phyloP scores from a whole-genome alignment of 192 early-diverging fungal species.

The Polychytrium aggregatum region DNA sequence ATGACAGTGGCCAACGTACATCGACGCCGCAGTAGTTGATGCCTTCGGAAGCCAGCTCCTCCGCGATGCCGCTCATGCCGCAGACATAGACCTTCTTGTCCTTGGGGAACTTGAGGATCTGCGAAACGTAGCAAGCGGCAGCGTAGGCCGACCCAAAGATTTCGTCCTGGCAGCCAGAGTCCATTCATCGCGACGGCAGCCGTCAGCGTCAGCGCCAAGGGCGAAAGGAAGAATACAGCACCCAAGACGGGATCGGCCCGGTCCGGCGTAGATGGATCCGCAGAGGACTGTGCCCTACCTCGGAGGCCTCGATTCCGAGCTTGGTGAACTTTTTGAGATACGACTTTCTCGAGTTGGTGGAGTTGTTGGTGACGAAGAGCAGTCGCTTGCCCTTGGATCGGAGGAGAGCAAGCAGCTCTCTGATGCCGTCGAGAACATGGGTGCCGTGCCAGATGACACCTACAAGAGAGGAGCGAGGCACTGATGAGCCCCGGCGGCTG shows the following conservation, averaged over 20 bases:
- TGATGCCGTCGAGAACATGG: conserved; percentile 52
- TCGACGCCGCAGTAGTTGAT: conserved; percentile 46
- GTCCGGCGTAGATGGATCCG: too few relatives aligned
- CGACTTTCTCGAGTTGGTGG: conserved; percentile 68
- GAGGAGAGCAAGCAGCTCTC: conserved; percentile 61
- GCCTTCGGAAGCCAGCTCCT: conserved; percentile 74
- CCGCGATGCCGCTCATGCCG: conserved; percentile 76
- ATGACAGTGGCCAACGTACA: conserved; percentile 17
- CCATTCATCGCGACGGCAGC: too few relatives aligned
- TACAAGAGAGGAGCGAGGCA: conserved; percentile 18
- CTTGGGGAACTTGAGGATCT: conserved; percentile 69
- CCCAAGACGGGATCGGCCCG: too few relatives aligned
- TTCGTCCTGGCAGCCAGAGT: conserved; percentile 48
- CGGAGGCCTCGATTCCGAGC: conserved; percentile 64
- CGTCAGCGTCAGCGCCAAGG: too few relatives aligned
- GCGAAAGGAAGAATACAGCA: too few relatives aligned
- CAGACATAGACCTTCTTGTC: conserved; percentile 87
- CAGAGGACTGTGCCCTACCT: too few relatives aligned
- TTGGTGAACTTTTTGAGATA: conserved; percentile 75
- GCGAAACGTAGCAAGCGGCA: conserved; percentile 81
- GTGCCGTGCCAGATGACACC: conserved; percentile 88
- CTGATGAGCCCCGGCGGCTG: too few relatives aligned
- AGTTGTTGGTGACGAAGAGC: conserved; percentile 98
- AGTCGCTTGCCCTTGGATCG: conserved; percentile 69
- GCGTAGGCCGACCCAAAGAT: conserved; percentile 90